Conservation (phyloP, 495 filamentous ascomycete species). For the Parathielavia hyrcaniae region DNA sequence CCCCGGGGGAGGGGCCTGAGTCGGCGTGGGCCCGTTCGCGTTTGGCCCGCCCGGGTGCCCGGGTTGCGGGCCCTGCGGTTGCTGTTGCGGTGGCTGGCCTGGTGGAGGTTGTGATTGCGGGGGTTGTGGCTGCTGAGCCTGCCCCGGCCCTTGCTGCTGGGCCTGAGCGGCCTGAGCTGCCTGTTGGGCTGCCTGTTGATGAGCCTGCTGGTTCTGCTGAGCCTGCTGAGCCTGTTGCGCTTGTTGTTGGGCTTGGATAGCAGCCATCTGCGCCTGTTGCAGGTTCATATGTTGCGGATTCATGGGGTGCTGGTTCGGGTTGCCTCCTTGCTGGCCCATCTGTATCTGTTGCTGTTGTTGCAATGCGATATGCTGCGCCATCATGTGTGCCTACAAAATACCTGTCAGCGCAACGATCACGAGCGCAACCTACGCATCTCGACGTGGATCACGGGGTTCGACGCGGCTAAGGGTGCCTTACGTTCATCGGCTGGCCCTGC, state of each 20-base stretch:
- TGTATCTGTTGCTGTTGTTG: conserved; percentile 42
- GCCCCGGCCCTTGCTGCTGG: conserved; percentile 35
- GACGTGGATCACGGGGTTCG: conserved; percentile 15
- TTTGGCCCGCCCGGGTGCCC: conserved; percentile 32
- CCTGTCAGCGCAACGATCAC: conserved; percentile 20
- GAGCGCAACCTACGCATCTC: conserved; percentile 16
- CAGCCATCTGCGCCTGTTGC: conserved; percentile 32
- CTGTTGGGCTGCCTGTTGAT: conserved; percentile 36
- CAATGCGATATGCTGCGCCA: conserved; percentile 28
- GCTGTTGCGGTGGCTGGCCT: conserved; percentile 32
- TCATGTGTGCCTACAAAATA: conserved; percentile 12
- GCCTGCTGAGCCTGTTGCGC: conserved; percentile 43
- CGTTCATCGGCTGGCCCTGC: conserved; percentile 42
- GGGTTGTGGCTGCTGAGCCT: conserved; percentile 32
- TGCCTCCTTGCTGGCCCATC: conserved; percentile 39
- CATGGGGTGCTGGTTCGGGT: conserved; percentile 41
- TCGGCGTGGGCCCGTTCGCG: conserved; percentile 29
- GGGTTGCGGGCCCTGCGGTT: conserved; percentile 40
- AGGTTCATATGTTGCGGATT: conserved; percentile 34
- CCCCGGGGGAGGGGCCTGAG: conserved; percentile 25
- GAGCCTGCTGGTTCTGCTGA: conserved; percentile 38
- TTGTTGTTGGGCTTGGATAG: conserved; percentile 31
- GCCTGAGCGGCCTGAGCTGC: conserved; percentile 40
- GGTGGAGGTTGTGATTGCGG: conserved; percentile 33
- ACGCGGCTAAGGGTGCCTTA: conserved; percentile 25